These are phyloP conservation scores for Mrakia frigida DNA, from an alignment of 768 basidiomycete genomes.

Conservation along the genomic window DNA sequence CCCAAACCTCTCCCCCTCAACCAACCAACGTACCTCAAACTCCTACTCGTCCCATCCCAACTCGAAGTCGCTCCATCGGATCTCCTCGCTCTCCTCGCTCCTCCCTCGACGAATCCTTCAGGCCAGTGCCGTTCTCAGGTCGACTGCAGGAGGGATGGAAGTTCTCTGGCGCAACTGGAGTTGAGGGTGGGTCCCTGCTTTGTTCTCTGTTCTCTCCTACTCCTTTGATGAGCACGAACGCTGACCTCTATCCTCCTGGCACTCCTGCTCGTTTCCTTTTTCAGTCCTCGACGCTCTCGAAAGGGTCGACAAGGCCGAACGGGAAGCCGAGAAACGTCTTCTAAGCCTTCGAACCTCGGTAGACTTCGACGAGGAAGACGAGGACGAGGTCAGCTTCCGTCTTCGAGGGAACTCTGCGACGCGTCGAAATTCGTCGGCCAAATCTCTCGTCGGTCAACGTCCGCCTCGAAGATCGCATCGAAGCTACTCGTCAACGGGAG, in stretches of 20 bases:
- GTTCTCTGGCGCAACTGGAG: slow-evolving; percentile 14
- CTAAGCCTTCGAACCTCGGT: neutral
- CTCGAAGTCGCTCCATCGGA: neutral
- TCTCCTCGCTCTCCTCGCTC: slow-evolving; percentile 11
- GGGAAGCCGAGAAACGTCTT: slow-evolving; percentile 1
- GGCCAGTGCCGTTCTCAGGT: slow-evolving; percentile 8
- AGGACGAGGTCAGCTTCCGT: slow-evolving; percentile 4
- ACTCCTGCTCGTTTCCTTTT: neutral
- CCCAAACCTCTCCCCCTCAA: neutral
- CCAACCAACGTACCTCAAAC: too few species aligned
- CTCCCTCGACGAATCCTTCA: slow-evolving; percentile 11
- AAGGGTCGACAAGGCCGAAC: slow-evolving; percentile 13
- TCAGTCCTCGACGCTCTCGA: neutral
- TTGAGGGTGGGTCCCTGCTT: neutral
- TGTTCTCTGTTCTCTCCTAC: neutral
- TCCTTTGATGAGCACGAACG: neutral
- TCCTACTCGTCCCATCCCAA: neutral
- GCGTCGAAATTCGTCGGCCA: neutral
- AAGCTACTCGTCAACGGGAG: neutral
- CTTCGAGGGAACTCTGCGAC: neutral
- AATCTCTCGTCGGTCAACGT: neutral
- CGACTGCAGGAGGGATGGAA: neutral
- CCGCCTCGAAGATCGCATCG: neutral
- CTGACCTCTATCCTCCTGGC: neutral
- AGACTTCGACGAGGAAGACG: neutral